Percentiles rank a stretch among this genome's conserved stretches.
Conservation (phyloP, 176 grass and related monocot species). For the Carex cristatella region DNA sequence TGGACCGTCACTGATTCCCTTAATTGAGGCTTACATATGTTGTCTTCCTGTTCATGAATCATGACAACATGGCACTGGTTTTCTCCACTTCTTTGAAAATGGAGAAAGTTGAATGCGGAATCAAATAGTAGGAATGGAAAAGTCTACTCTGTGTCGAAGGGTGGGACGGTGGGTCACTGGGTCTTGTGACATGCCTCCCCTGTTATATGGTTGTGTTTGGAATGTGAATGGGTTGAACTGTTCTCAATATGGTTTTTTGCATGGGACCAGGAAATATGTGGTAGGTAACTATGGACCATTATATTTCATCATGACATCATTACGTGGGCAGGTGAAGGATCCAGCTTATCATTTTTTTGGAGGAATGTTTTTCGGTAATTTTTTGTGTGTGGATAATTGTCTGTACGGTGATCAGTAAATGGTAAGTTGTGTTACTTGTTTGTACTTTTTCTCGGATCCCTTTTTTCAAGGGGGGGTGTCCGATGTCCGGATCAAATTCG, state of each 20-base stretch:
- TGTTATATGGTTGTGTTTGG: not conserved
- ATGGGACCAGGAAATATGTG: not conserved
- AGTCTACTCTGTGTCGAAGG: not conserved
- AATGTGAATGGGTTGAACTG: not conserved
- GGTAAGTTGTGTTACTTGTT: too few relatives aligned
- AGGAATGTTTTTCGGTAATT: not conserved
- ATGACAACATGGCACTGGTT: not conserved
- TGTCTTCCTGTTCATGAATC: too few relatives aligned
- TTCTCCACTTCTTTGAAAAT: not conserved
- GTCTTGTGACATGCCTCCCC: not conserved
- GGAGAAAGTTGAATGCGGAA: not conserved
- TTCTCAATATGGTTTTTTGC: not conserved
- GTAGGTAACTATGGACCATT: not conserved
- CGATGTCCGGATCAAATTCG: too few relatives aligned
- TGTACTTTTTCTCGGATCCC: too few relatives aligned
- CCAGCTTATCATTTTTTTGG: not conserved
- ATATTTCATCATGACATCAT: not conserved
- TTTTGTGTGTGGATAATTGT: too few relatives aligned
- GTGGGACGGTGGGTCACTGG: too few relatives aligned
- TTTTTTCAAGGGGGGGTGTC: too few relatives aligned
- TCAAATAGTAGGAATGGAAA: not conserved
- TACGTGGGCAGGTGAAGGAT: not conserved
- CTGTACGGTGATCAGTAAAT: too few relatives aligned
- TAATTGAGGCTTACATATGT: not conserved
- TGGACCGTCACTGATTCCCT: too few relatives aligned